phyloP scores from a whole-genome alignment of 441 rosid genomes.

The Mallotus repandus region DNA sequence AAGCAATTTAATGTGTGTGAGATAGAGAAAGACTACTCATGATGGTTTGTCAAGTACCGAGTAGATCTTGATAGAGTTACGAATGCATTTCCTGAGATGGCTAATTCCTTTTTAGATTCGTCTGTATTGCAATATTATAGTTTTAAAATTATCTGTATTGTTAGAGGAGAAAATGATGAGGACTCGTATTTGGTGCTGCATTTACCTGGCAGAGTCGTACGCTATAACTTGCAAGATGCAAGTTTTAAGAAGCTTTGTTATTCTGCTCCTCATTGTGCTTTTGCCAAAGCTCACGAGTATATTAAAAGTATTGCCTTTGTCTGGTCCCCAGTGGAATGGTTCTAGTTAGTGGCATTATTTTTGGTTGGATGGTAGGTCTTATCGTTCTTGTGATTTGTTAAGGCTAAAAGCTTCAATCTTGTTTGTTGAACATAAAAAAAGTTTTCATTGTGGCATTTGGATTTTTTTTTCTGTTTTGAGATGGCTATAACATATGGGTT shows the following conservation, averaged over 20 bases:
- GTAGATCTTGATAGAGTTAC: constrained; percentile 39
- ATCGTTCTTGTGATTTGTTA: too few species aligned
- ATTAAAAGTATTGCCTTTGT: constrained; percentile 28
- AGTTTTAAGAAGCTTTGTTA: constrained; percentile 33
- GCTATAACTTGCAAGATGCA: constrained; percentile 31
- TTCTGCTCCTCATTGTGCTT: neutral
- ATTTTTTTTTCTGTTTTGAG: too few species aligned
- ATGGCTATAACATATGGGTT: too few species aligned
- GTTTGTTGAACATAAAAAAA: too few species aligned
- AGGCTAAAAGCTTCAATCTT: too few species aligned
- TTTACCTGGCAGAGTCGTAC: constrained; percentile 28
- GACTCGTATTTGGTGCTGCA: constrained; percentile 37
- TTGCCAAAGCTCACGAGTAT: constrained; percentile 13
- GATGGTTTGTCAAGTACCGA: constrained; percentile 45
- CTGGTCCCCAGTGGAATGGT: constrained; percentile 22
- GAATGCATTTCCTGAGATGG: constrained; percentile 43
- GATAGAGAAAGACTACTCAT: constrained; percentile 38
- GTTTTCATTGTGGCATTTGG: too few species aligned
- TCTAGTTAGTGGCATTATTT: too few species aligned
- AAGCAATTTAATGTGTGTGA: constrained; percentile 36
- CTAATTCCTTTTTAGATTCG: constrained; percentile 20
- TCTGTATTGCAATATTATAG: constrained; percentile 19
- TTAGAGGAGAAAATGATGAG: constrained; percentile 28
- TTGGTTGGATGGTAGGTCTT: too few species aligned
- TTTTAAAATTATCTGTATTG: constrained; percentile 20